Evolutionary conservation across 169 alveolate genomes (phyloP).

Genomic region (Eimeria tenella): DNA sequence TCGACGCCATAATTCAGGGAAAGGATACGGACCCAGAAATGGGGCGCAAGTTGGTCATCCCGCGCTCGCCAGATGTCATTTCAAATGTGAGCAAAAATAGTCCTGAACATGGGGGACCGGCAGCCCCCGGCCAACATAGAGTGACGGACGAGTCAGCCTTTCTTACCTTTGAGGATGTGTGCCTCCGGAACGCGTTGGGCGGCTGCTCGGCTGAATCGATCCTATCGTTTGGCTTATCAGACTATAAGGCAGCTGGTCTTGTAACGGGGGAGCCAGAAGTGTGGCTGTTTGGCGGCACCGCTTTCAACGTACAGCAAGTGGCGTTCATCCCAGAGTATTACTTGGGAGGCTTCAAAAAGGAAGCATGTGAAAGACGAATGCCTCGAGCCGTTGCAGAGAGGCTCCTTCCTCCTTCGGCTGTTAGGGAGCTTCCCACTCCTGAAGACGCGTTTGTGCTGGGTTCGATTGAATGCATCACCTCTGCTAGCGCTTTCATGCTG

Average conservation of each 20-base stretch:
- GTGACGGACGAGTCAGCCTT: conserved; percentile 78
- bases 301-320: conserved; percentile 83
- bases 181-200: conserved; percentile 84
- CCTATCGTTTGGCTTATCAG: conserved; percentile 81
- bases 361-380: conserved; percentile 82
- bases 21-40: conserved; percentile 85
- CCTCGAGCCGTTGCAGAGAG: conserved; percentile 82
- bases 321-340: conserved; percentile 86
- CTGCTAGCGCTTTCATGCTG: conserved; percentile 83
- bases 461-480: conserved; percentile 82
- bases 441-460: conserved; percentile 82
- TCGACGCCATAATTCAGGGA: conserved; percentile 86
- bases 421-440: conserved; percentile 50
- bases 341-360: conserved; percentile 82
- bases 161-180: conserved; percentile 84
- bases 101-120: background rate
- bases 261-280: conserved; percentile 83
- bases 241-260: conserved; percentile 80
- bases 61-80: conserved; percentile 77
- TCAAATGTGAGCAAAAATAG: background rate
- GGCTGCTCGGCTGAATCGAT: conserved; percentile 83
- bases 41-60: conserved; percentile 83
- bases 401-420: conserved; percentile 79
- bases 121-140: conserved; percentile 59
- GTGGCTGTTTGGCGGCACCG: conserved; percentile 84